These are phyloP conservation scores for Colletotrichum destructivum DNA, from an alignment of 2,329 filamentous ascomycete species.

Conservation along the genomic window DNA sequence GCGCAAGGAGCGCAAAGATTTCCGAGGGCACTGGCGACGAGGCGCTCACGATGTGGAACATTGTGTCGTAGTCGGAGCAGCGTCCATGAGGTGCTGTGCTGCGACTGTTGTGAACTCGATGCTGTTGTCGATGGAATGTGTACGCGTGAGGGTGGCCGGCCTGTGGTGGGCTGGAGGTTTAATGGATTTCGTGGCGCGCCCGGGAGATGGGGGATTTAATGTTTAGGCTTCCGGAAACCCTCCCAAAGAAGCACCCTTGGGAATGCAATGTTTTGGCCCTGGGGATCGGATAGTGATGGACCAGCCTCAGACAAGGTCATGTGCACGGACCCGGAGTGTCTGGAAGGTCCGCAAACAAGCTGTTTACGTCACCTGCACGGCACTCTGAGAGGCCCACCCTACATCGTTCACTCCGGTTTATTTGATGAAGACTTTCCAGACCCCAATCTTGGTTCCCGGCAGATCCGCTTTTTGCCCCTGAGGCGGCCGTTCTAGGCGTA, in stretches of 20 bases:
- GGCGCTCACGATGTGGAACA: conserved; percentile 65
- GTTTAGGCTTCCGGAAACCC: conserved; percentile 12
- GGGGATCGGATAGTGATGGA: conserved; percentile 22
- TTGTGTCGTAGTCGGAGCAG: conserved; percentile 54
- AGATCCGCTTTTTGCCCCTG: conserved; percentile 31
- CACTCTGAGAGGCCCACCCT: conserved; percentile 21
- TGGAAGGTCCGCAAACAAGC: conserved; percentile 37
- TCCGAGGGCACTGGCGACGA: conserved; percentile 82
- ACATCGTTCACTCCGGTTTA: conserved; percentile 18
- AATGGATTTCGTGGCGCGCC: background rate
- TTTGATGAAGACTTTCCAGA: conserved; percentile 30
- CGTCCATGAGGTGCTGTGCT: conserved; percentile 36
- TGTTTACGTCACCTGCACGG: conserved; percentile 35
- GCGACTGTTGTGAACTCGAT: background rate
- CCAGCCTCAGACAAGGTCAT: conserved; percentile 18
- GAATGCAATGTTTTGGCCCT: conserved; percentile 20
- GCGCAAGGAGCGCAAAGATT: conserved; percentile 81
- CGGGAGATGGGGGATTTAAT: conserved; percentile 7
- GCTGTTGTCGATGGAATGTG: background rate
- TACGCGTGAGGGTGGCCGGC: background rate
- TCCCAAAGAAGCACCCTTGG: background rate
- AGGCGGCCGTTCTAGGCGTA: background rate
- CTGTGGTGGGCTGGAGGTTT: background rate
- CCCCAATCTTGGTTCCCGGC: conserved; percentile 22
- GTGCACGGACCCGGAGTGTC: conserved; percentile 38